Conservation (phyloP, 2,329 filamentous ascomycete species). For the Alternaria sp. region DNA sequence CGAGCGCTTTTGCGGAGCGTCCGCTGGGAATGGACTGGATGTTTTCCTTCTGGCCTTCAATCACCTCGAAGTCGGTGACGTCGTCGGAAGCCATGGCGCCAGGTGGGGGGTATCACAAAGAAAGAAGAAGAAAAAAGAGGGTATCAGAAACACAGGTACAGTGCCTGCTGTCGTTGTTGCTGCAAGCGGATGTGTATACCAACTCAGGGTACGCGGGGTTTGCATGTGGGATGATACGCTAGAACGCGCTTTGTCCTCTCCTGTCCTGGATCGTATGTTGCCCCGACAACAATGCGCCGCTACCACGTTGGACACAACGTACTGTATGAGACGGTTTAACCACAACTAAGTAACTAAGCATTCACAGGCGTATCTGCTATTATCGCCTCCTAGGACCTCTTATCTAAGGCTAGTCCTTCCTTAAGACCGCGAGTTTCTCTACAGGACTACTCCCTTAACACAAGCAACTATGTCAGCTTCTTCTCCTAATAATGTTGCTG, state of each 20-base stretch:
- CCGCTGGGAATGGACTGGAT: constrained; percentile 91
- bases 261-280: constrained; percentile 16
- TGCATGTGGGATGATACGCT: constrained; percentile 20
- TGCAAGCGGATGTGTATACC: constrained; percentile 17
- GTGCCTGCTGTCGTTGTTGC: constrained; percentile 27
- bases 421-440: too few species aligned
- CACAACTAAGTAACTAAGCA: background rate
- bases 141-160: constrained; percentile 3
- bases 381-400: too few species aligned
- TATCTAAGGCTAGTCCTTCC: too few species aligned
- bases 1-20: constrained; percentile 87
- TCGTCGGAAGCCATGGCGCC: constrained; percentile 54
- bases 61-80: constrained; percentile 78
- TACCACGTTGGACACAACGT: background rate
- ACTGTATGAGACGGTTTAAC: background rate
- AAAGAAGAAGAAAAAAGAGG: constrained; percentile 23
- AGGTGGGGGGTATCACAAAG: constrained; percentile 36
- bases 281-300: constrained; percentile 14
- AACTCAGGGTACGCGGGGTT: constrained; percentile 21
- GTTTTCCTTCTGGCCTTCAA: constrained; percentile 97
- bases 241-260: constrained; percentile 22
- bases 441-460: too few species aligned
- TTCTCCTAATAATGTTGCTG: too few species aligned
- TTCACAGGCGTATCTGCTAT: background rate
- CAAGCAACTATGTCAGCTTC: too few species aligned